Base-by-base conservation (phyloP, 768 basidiomycete genomes). In the Grammothele lineata region DNA sequence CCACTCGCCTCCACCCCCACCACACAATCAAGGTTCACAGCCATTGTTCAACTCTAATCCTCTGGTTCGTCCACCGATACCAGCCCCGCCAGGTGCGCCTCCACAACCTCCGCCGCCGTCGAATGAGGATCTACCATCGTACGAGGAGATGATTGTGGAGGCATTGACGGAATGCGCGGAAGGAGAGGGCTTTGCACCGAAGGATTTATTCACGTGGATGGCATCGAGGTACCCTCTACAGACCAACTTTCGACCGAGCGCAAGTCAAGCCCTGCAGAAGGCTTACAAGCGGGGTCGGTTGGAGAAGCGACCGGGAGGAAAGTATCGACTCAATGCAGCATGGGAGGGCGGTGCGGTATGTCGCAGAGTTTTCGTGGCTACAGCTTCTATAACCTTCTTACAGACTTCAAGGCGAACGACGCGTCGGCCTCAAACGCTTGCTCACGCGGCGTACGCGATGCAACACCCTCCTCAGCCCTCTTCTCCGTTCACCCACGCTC, bases 111-210 rank as follows among this genome's bases (percentile, higher is more conserved):
- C 54, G 35, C 56, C 54, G 6, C 63, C 50, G 19, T 48, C 59
- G 10, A 44, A 62, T 0, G 75, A 74, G n/a, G 78, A 89, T 56
- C 71, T 92, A 40, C 90, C 90, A 6, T 87, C 85, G 53, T 93
- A 93, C 47, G 90, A 93, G 59, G 90, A 92, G 52, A 93, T 93
- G 91, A 87, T 92, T 15, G 86, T 85, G 10, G 85, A 87, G 59
- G 89, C 88, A 1, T 68, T 93, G 21, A 65, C 70, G 12, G 85
- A 83, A 45, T 73, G 77, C 35, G 70, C 67, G 6, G 87, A 89
- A 47, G 71, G 80, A 1, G 86, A 92, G 37, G 91, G 91, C 15
- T 78, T 78, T 45, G 83, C 83, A 6, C 91, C 91, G n/a, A 92
- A 88, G 62, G 80, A 81, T 50, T 59, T 93, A 24, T 93, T 90